phyloP scores from a whole-genome alignment of 768 basidiomycete genomes.

The Tylopilus intermedius region DNA sequence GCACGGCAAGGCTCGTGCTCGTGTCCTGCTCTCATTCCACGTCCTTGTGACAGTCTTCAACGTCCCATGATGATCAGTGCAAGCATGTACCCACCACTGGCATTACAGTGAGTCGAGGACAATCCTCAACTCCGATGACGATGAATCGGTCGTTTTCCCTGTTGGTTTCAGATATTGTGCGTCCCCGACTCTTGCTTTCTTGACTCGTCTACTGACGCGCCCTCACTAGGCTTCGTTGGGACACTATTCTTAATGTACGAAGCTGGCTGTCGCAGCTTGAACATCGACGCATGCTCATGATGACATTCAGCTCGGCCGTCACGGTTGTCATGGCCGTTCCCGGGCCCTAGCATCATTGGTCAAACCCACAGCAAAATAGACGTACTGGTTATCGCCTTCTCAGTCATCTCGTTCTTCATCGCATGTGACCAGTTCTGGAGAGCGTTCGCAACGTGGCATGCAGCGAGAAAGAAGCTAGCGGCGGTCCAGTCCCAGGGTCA shows the following conservation, averaged over 20 bases:
- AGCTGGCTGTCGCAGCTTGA: background rate
- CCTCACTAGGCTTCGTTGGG: constrained; percentile 16
- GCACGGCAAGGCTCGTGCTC: background rate
- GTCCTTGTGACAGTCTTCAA: background rate
- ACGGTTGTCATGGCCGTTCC: constrained; percentile 12
- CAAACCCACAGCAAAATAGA: constrained; percentile 16
- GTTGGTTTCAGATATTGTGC: constrained; percentile 14
- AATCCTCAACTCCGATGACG: background rate
- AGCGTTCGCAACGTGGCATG: constrained; percentile 16
- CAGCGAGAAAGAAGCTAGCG: constrained; percentile 8
- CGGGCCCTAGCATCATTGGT: background rate
- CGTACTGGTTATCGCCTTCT: constrained; percentile 11
- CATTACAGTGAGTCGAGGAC: constrained; percentile 16
- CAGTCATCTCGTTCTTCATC: constrained; percentile 13
- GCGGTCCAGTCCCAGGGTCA: background rate
- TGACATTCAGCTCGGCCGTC: constrained; percentile 10
- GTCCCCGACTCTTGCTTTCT: background rate
- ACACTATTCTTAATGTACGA: constrained; percentile 19
- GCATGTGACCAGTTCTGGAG: constrained; percentile 21
- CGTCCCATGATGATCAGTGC: background rate
- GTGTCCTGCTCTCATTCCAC: background rate
- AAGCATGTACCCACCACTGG: constrained; percentile 3
- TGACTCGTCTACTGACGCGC: background rate
- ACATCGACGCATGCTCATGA: background rate
- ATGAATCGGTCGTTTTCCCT: background rate